Evolutionary conservation across 2,329 filamentous ascomycete genomes (phyloP).

Genomic region (Cercospora sesami): DNA sequence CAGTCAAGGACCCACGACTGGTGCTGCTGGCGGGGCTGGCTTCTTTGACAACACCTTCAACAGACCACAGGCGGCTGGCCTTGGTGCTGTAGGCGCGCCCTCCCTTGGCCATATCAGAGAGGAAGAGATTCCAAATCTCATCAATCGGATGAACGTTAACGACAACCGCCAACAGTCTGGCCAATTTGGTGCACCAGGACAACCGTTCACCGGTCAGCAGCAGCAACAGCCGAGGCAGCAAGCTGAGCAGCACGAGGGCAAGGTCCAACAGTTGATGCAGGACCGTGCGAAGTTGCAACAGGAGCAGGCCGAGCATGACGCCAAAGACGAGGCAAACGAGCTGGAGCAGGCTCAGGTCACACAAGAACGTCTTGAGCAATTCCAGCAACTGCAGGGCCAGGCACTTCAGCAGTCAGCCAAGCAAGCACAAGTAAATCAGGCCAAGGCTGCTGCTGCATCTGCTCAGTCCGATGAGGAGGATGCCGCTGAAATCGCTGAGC

Average conservation of each 20-base stretch:
- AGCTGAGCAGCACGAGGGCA: constrained; percentile 52
- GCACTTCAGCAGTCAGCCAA: constrained; percentile 30
- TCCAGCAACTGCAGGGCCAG: constrained; percentile 69
- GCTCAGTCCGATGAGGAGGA: constrained; percentile 16
- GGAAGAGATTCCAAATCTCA: constrained; percentile 66
- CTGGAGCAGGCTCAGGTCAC: constrained; percentile 46
- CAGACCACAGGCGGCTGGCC: constrained; percentile 40
- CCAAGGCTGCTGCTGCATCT: constrained; percentile 9
- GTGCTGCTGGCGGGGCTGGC: constrained; percentile 40
- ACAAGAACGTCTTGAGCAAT: constrained; percentile 75
- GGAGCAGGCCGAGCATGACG: constrained; percentile 60
- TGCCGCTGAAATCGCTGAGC: constrained; percentile 17
- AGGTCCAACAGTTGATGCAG: constrained; percentile 61
- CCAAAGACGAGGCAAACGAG: constrained; percentile 46
- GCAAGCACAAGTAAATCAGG: constrained; percentile 17
- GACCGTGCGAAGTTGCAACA: constrained; percentile 61
- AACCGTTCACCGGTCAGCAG: constrained; percentile 51
- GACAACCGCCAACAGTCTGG: constrained; percentile 50
- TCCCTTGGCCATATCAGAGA: constrained; percentile 56
- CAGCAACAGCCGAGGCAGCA: constrained; percentile 34
- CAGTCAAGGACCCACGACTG: constrained; percentile 48
- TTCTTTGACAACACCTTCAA: constrained; percentile 68
- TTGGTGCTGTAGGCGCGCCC: constrained; percentile 50
- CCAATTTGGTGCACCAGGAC: constrained; percentile 49
- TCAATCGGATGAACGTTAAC: constrained; percentile 64